Percentiles rank a stretch among this genome's conserved stretches.
Evolutionary conservation across 352 stramenopile genomes (phyloP).

Genomic region (Phytophthora niederhauseri): DNA sequence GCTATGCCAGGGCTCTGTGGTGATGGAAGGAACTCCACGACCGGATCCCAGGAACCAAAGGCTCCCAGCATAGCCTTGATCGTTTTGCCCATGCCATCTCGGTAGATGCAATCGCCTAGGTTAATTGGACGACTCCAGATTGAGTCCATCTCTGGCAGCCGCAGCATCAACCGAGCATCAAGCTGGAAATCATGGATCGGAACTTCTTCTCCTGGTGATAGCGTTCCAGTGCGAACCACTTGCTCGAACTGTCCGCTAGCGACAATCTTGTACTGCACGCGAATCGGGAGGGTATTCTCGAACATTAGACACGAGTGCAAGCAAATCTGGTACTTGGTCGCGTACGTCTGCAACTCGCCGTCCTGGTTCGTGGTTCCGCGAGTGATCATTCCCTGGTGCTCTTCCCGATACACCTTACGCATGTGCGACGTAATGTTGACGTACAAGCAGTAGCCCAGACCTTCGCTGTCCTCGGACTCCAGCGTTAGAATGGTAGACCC

Average conservation of each 20-base stretch:
- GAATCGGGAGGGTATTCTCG: slow-evolving; percentile 88
- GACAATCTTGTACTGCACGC: slow-evolving; percentile 85
- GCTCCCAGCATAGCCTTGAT: slow-evolving; percentile 73
- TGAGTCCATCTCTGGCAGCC: slow-evolving; percentile 86
- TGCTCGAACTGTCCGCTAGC: slow-evolving; percentile 27
- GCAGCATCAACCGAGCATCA: slow-evolving; percentile 71
- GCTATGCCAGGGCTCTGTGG: slow-evolving; percentile 51
- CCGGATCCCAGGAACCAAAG: slow-evolving; percentile 52
- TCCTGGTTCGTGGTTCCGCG: slow-evolving; percentile 57
- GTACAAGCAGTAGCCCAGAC: slow-evolving; percentile 83
- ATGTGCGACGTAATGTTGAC: slow-evolving; percentile 84
- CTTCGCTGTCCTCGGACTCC: slow-evolving; percentile 60
- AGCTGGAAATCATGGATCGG: slow-evolving; percentile 84
- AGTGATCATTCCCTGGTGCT: slow-evolving; percentile 78
- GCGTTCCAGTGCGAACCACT: slow-evolving; percentile 65
- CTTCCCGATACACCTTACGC: slow-evolving; percentile 89
- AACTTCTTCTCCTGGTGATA: slow-evolving; percentile 86
- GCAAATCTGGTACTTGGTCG: slow-evolving; percentile 89
- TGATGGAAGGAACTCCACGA: slow-evolving; percentile 77
- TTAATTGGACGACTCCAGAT: slow-evolving; percentile 78
- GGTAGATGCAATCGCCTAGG: slow-evolving; percentile 83
- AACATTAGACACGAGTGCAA: slow-evolving; percentile 86
- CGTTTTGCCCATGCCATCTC: slow-evolving; percentile 71
- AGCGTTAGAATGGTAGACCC: slow-evolving; percentile 75
- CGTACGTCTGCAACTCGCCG: slow-evolving; percentile 74